Evolutionary conservation across 495 filamentous ascomycete species (phyloP).

Genomic region (Lepraria neglecta): DNA sequence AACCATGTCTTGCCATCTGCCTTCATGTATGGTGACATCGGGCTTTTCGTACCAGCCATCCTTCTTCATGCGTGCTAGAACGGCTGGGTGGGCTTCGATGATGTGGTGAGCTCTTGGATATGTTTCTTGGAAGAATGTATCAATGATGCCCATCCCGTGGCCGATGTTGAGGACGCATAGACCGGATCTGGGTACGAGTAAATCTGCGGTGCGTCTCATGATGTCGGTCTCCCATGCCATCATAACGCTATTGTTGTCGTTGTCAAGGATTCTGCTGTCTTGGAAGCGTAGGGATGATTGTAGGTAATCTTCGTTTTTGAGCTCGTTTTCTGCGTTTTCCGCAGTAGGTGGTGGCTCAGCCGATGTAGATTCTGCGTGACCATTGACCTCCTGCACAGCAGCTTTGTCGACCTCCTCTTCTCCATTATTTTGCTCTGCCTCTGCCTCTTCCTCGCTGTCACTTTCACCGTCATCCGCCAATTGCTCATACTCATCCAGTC

Average conservation of each 20-base stretch:
- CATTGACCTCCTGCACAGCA: constrained; percentile 7
- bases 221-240: constrained; percentile 93
- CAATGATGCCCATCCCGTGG: constrained; percentile 95
- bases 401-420: constrained; percentile 29
- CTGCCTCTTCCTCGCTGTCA: constrained; percentile 36
- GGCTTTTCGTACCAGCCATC: constrained; percentile 59
- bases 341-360: constrained; percentile 29
- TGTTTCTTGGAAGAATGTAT: constrained; percentile 70
- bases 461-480: constrained; percentile 59
- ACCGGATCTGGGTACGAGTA: constrained; percentile 52
- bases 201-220: constrained; percentile 70
- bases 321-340: constrained; percentile 34
- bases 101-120: constrained; percentile 68
- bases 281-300: constrained; percentile 68
- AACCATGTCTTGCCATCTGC: constrained; percentile 79
- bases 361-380: constrained; percentile 13
- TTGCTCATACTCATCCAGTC: constrained; percentile 70
- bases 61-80: constrained; percentile 60
- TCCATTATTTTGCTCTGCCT: constrained; percentile 28
- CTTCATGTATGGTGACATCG: constrained; percentile 60
- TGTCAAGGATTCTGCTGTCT: constrained; percentile 69
- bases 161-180: constrained; percentile 83
- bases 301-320: constrained; percentile 67
- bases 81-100: constrained; percentile 83
- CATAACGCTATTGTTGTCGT: constrained; percentile 85